Evolutionary conservation across 2,329 filamentous ascomycete genomes (phyloP).

Genomic region (Colletotrichum gloeosporioides): DNA sequence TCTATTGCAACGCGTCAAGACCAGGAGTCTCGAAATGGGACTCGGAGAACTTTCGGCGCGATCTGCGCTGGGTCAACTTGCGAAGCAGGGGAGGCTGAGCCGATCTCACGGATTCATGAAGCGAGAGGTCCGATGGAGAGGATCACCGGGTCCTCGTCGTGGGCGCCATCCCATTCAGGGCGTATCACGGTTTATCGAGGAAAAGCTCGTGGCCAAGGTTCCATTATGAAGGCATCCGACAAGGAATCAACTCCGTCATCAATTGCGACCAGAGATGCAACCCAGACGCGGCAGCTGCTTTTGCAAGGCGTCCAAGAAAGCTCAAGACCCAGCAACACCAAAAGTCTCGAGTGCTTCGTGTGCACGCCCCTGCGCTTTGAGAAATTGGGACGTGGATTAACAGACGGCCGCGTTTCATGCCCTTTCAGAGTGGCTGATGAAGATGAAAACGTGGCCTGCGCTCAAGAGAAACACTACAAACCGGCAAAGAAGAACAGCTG

Average conservation of each 20-base stretch:
- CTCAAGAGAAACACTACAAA: neutral
- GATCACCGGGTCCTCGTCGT: neutral
- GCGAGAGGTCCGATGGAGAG: neutral
- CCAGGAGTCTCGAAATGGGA: neutral
- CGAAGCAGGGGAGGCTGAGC: neutral
- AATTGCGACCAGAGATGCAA: neutral
- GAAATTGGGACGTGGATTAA: neutral
- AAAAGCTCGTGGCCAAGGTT: neutral
- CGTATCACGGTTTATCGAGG: neutral
- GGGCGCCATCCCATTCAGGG: neutral
- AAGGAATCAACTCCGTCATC: neutral
- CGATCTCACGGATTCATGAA: neutral
- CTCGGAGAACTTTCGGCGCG: neutral
- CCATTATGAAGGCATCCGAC: neutral
- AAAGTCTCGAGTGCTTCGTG: neutral
- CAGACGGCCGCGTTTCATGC: neutral
- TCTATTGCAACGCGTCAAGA: neutral
- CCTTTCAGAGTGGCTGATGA: neutral
- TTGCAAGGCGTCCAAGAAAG: neutral
- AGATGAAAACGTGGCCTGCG: neutral
- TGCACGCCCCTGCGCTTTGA: neutral
- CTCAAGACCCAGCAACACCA: neutral
- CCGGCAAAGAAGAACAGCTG: neutral
- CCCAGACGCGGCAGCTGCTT: neutral
- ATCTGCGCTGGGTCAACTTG: neutral